Percentiles rank a stretch among this genome's conserved stretches.
Conservation (phyloP, 148 eudicot genomes). For the Amaranthus cruentus region DNA sequence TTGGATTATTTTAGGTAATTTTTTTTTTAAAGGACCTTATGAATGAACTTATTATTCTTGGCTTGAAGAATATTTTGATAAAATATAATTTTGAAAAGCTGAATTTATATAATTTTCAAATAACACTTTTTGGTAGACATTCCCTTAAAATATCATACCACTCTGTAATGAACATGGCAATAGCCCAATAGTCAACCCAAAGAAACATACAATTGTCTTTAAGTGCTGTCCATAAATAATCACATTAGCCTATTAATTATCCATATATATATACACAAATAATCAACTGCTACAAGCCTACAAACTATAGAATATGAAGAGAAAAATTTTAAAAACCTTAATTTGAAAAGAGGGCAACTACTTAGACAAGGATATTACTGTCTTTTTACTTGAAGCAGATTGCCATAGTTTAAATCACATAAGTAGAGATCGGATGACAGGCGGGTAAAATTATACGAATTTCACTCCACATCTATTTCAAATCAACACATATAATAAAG, state of each 20-base stretch:
- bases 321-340: neutral
- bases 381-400: neutral
- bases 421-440: too few relatives aligned
- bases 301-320: neutral
- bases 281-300: neutral
- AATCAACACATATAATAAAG: too few relatives aligned
- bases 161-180: slow-evolving; percentile 19
- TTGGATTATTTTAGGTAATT: too few relatives aligned
- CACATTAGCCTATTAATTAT: neutral
- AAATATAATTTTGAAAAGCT: too few relatives aligned
- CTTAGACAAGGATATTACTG: slow-evolving; percentile 2
- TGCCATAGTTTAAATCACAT: too few relatives aligned
- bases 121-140: slow-evolving; percentile 1
- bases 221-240: neutral
- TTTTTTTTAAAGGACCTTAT: too few relatives aligned
- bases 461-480: too few relatives aligned
- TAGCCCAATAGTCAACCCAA: slow-evolving; percentile 1
- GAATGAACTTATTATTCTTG: too few relatives aligned
- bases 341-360: neutral
- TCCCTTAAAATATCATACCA: slow-evolving; percentile 9
- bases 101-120: neutral
- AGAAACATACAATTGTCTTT: neutral
- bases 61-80: too few relatives aligned
- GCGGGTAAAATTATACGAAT: too few relatives aligned
- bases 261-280: neutral